phyloP scores from a whole-genome alignment of 2,329 filamentous ascomycete species.

The Xylariaceae sp. region DNA sequence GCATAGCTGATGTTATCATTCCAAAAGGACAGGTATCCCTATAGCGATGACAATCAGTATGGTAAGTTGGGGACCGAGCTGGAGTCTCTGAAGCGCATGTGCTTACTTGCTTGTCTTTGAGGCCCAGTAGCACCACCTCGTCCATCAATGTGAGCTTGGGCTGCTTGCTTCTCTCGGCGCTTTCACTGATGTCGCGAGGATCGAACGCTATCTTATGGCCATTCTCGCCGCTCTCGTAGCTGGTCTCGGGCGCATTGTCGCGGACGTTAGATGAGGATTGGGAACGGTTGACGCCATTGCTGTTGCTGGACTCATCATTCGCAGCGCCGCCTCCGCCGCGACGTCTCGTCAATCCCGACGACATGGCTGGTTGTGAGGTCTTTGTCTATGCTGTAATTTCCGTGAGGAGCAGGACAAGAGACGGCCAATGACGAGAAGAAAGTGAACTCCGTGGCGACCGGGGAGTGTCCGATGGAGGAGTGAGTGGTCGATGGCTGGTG shows the following conservation, averaged over 20 bases:
- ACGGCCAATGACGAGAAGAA: constrained; percentile 2
- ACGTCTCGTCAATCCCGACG: constrained; percentile 38
- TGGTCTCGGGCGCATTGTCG: constrained; percentile 64
- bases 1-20: constrained; percentile 99
- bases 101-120: constrained; percentile 97
- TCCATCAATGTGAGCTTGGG: constrained; percentile 99
- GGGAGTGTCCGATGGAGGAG: constrained; percentile 1
- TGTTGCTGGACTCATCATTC: constrained; percentile 52
- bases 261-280: constrained; percentile 49
- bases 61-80: background rate
- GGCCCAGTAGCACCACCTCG: constrained; percentile 86
- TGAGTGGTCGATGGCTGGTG: constrained; percentile 2
- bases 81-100: constrained; percentile 20
- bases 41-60: constrained; percentile 22
- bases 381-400: background rate
- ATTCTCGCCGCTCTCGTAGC: constrained; percentile 87
- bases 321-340: constrained; percentile 48
- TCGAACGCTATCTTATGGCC: constrained; percentile 99
- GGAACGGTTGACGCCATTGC: constrained; percentile 51
- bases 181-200: constrained; percentile 95
- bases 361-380: constrained; percentile 30
- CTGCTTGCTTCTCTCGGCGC: constrained; percentile 91
- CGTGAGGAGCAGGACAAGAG: background rate
- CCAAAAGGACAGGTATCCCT: constrained; percentile 99
- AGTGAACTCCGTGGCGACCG: background rate